Base-by-base conservation (phyloP, 73 alveolate species). In the Paramecium sonneborni region DNA sequence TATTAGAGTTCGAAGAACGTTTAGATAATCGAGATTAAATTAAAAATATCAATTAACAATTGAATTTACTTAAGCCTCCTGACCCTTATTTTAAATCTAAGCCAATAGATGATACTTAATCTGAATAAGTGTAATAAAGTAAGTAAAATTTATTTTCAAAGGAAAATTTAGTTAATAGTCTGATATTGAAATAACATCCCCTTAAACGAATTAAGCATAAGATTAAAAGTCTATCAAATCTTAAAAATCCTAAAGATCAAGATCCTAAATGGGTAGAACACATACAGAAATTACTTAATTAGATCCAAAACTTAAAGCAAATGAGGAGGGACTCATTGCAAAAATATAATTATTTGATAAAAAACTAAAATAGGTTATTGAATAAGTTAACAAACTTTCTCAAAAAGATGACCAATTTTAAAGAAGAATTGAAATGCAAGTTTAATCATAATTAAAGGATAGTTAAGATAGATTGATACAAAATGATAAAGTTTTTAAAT, bases 151-250 rank as follows among this genome's bases (percentile, higher is more conserved):
- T 62, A 62, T 62, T 62, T 28, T 30, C 43, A 26, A 26, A 62
- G 84, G 84, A 62, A 62, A 62, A 62, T 62, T 14, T 21, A 62
- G 84, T 26, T 62, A 62, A 62, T 62, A 62, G 24, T 62, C 84
- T 12, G 84, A 62, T 30, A 32, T 62, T 24, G 84, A 62, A 30
- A 62, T 62, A 62, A 32, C 44, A 32, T 74, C 87, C 7, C 58
- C 67, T 4, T 37, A 74, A 34, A 21, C 87, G 3, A 39, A 28
- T 28, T 34, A 74, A 39, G 10, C 12, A 4, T 15, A 37, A 37
- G 56, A 34, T 74, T 20, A 34, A 37, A 74, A 74, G 44, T 74
- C 87, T 14, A 28, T 11, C 12, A 74, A 37, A 37, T 46, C 57
- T 14, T 15, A 46, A 46, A 46, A 46, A 46, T 39, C 87, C 3